Conservation (phyloP, 345 rosid genomes). For the Clausena lansium region DNA sequence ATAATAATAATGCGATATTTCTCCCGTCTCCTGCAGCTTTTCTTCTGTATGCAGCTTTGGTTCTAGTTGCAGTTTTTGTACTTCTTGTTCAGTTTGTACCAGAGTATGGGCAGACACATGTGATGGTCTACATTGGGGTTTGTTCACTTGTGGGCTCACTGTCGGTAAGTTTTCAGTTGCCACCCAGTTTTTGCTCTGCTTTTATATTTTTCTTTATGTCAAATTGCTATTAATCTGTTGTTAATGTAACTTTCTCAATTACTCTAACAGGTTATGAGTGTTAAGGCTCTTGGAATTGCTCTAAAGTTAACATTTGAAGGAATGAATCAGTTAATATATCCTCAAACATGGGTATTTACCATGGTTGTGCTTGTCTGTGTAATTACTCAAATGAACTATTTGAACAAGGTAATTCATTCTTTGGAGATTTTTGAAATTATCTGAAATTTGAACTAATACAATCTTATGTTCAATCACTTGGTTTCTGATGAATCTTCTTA, state of each 20-base stretch:
- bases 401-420: conserved; percentile 56
- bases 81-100: conserved; percentile 73
- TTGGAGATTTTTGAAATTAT: not conserved
- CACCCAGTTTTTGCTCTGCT: not conserved
- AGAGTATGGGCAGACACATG: conserved; percentile 89
- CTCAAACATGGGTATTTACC: conserved; percentile 68
- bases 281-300: conserved; percentile 79
- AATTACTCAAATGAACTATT: conserved; percentile 70
- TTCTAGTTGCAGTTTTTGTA: conserved; percentile 62
- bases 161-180: conserved; percentile 55
- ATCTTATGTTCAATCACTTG: not conserved
- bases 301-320: conserved; percentile 72
- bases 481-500: not conserved
- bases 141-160: conserved; percentile 97
- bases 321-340: conserved; percentile 65
- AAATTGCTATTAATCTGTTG: not conserved
- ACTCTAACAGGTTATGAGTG: conserved; percentile 66
- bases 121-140: conserved; percentile 90
- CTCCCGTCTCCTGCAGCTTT: conserved; percentile 61
- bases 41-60: conserved; percentile 77
- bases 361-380: conserved; percentile 60
- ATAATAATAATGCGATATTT: not conserved
- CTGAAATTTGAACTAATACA: not conserved
- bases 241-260: not conserved
- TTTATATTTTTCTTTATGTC: conserved; percentile 3